Percentiles rank a stretch among this genome's conserved stretches.
These are phyloP conservation scores for Fonsecaea nubica DNA, from an alignment of 2,329 filamentous ascomycete species.

Conservation along the genomic window DNA sequence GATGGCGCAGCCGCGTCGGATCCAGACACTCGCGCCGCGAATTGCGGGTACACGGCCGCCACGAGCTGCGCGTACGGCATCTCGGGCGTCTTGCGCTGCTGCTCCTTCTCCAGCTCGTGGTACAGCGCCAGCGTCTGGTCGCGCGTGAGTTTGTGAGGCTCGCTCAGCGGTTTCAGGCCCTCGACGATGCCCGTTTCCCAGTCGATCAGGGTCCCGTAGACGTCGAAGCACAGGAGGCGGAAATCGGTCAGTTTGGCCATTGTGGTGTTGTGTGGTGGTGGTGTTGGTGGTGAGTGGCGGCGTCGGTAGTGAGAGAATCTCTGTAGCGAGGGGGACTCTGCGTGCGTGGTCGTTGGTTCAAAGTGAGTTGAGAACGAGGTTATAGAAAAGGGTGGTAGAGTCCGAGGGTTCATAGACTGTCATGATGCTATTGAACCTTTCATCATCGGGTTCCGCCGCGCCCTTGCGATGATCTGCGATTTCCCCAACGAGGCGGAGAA, in stretches of 20 bases:
- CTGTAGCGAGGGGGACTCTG: no score
- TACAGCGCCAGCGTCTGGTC: constrained; percentile 18
- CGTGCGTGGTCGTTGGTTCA: no score
- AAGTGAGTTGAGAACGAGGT: no score
- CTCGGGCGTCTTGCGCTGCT: constrained; percentile 20
- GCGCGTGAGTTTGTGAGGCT: constrained; percentile 10
- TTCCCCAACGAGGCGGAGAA: not conserved
- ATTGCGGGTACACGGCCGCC: constrained; percentile 21
- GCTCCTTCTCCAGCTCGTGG: constrained; percentile 13
- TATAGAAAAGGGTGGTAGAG: no score
- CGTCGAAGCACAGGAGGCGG: constrained; percentile 70
- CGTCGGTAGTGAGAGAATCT: no score
- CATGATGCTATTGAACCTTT: no score
- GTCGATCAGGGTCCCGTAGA: constrained; percentile 80
- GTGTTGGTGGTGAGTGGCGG: no score
- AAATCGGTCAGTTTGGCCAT: constrained; percentile 38
- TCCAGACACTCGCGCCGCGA: constrained; percentile 12
- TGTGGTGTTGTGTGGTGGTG: not conserved
- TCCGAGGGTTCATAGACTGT: no score
- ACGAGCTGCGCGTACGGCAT: constrained; percentile 25
- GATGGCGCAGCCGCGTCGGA: not conserved
- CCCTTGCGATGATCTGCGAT: not conserved
- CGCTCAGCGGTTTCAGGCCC: constrained; percentile 12
- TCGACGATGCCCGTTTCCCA: constrained; percentile 69
- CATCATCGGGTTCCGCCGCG: not conserved